phyloP scores from a whole-genome alignment of 345 rosid species.

The Eucalyptus marginata region DNA sequence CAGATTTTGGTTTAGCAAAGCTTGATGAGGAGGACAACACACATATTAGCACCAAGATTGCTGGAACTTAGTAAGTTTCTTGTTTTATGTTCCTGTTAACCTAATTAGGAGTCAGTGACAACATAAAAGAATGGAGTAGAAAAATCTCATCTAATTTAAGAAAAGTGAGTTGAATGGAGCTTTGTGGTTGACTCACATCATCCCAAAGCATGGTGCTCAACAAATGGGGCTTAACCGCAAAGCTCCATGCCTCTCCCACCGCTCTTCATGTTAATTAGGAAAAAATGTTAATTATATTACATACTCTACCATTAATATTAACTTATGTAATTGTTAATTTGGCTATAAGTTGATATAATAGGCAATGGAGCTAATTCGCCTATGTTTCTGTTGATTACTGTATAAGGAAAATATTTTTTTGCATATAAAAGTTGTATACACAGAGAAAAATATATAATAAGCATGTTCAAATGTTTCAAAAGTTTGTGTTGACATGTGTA shows the following conservation, averaged over 20 bases:
- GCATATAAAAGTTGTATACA: background rate
- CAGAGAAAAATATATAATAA: background rate
- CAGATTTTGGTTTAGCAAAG: slow-evolving; percentile 30
- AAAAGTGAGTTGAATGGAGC: background rate
- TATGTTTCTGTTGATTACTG: background rate
- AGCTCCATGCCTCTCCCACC: background rate
- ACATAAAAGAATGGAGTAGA: background rate
- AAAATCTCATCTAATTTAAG: background rate
- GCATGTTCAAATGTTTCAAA: background rate
- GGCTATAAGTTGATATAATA: background rate
- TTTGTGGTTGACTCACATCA: background rate
- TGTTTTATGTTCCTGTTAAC: background rate
- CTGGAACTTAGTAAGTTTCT: slow-evolving; percentile 17
- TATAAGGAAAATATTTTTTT: background rate
- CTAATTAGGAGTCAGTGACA: background rate
- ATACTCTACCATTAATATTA: background rate
- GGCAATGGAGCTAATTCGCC: background rate
- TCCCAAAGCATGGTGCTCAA: background rate
- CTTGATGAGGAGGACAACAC: slow-evolving; percentile 17
- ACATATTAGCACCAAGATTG: slow-evolving; percentile 21
- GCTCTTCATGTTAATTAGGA: background rate
- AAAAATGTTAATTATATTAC: background rate
- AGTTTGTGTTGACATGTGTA: background rate
- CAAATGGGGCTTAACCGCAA: background rate
- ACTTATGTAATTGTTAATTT: background rate